Percentiles rank a stretch among this genome's conserved stretches.
These are phyloP conservation scores for Diaporthe nobilis DNA, from an alignment of 2,329 filamentous ascomycete genomes.

Conservation along the genomic window DNA sequence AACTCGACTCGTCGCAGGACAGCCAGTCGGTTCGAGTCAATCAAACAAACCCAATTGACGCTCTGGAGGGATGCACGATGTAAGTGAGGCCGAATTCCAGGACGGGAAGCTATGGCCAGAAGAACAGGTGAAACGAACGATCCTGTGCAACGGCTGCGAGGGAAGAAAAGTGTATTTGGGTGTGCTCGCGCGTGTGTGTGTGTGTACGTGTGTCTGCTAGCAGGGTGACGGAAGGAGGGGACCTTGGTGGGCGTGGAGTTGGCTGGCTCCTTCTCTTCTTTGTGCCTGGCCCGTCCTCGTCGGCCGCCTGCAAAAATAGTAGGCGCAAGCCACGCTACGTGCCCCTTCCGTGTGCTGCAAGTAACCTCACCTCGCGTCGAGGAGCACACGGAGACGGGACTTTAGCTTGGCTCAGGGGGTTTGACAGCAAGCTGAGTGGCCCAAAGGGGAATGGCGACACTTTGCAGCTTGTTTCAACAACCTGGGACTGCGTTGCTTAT, in stretches of 20 bases:
- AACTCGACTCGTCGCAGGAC: slow-evolving; percentile 4
- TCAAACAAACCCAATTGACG: slow-evolving; percentile 20
- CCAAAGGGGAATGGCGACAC: slow-evolving; percentile 23
- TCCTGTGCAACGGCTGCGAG: slow-evolving; percentile 1
- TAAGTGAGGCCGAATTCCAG: not conserved
- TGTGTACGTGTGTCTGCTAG: not conserved
- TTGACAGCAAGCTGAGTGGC: slow-evolving; percentile 26
- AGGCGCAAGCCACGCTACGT: not conserved
- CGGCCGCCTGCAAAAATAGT: slow-evolving; percentile 25
- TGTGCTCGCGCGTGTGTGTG: not conserved
- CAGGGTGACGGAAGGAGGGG: not conserved
- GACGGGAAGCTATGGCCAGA: slow-evolving; percentile 1
- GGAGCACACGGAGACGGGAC: not conserved
- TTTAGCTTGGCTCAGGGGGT: slow-evolving; percentile 31
- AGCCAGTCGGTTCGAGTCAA: slow-evolving; percentile 24
- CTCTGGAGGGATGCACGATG: not conserved
- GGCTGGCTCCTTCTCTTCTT: slow-evolving; percentile 12
- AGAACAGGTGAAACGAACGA: slow-evolving; percentile 16
- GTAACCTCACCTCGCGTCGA: not conserved
- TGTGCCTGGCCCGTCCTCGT: slow-evolving; percentile 7
- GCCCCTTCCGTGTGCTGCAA: not conserved
- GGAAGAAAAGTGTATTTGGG: slow-evolving; percentile 18
- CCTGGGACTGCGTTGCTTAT: slow-evolving; percentile 7
- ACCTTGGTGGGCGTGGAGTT: not conserved
- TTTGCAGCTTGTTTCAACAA: slow-evolving; percentile 22